Evolutionary conservation across 371 early-diverging fungal genomes (phyloP), one percentile per base, ranked within the genome.

Genomic region (Mortierella sp.): DNA sequence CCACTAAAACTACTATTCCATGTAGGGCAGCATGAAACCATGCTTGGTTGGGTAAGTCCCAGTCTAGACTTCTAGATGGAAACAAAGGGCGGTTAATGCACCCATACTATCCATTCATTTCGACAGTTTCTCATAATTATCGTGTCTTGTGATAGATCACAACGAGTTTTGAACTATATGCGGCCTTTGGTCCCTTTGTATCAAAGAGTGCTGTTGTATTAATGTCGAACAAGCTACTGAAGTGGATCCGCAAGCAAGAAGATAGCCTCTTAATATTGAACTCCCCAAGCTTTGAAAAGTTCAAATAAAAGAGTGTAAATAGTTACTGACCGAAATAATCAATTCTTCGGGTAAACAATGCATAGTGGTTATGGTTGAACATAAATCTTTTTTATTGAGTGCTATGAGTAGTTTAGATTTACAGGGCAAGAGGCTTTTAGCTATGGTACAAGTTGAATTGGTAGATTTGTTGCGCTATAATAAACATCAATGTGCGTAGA

Each of bases 161-260:
- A 14, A 83, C 87, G 16, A 84, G 90, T 0, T 92, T 91, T 78
- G 93, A 94, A 75, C 77, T 94, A 12, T 94, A 92, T 73, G 93
- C 92, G 0, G 91, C 92, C 3, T 95, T 93, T 75, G 88, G 91
- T 3, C 91, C 93, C 8, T 81, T 92, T 18, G 89, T 93, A 16
- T 83, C 92, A 11, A 94, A 94, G 77, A 81, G 88, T 20, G 87
- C 88, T 10, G 88, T 93, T 47, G 90, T 91, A 37, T 85, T 88
- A 22, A 88, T 91, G 60, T 84, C 90, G 26, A 89, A 89, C 67
- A 88, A 85, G 52, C 85, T 95, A 51, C 77, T 93, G 58, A 86
- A 88, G 63, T 95, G 96, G 96, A 90, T 94, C 47, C 90, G 91
- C 78, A 88, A 88, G 73, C 87, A 92, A 51, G 94, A 95, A 66